Evolutionary conservation across 176 grass and related monocot species (phyloP).

Genomic region (Microstegium vimineum): DNA sequence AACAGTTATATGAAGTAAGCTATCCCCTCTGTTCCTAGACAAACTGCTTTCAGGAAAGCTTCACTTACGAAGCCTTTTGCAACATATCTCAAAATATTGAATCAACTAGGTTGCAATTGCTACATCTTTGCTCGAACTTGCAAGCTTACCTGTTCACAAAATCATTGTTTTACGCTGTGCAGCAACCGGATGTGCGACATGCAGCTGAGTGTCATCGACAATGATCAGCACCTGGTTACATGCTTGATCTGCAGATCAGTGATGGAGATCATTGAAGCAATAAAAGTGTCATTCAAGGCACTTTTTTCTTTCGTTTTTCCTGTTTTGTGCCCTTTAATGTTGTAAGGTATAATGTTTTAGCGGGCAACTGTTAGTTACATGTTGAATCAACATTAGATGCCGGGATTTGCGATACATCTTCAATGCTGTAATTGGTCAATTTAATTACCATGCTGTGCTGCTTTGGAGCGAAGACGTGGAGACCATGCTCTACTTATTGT

Average conservation of each 20-base stretch:
- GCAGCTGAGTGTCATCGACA: neutral
- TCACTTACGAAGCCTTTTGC: neutral
- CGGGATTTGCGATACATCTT: slow-evolving; percentile 8
- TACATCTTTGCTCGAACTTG: neutral
- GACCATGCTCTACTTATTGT: neutral
- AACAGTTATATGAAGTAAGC: slow-evolving; percentile 70
- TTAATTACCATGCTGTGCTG: neutral
- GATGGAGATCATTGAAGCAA: slow-evolving; percentile 21
- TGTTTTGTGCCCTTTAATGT: neutral
- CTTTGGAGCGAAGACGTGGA: neutral
- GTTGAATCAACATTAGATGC: neutral
- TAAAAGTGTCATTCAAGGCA: slow-evolving; percentile 38
- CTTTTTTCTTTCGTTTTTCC: neutral
- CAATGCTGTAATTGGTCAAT: neutral
- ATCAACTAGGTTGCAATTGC: slow-evolving; percentile 4
- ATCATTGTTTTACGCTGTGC: neutral
- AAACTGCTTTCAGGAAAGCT: neutral
- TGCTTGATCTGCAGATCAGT: slow-evolving; percentile 1
- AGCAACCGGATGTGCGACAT: neutral
- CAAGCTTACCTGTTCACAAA: neutral
- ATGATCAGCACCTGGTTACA: neutral
- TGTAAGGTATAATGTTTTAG: slow-evolving; percentile 18
- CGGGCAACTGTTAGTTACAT: neutral
- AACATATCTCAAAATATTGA: slow-evolving; percentile 1
- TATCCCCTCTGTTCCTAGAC: neutral